Evolutionary conservation across 192 early-diverging fungal genomes (phyloP).

Genomic region (Oehlia diaphana): DNA sequence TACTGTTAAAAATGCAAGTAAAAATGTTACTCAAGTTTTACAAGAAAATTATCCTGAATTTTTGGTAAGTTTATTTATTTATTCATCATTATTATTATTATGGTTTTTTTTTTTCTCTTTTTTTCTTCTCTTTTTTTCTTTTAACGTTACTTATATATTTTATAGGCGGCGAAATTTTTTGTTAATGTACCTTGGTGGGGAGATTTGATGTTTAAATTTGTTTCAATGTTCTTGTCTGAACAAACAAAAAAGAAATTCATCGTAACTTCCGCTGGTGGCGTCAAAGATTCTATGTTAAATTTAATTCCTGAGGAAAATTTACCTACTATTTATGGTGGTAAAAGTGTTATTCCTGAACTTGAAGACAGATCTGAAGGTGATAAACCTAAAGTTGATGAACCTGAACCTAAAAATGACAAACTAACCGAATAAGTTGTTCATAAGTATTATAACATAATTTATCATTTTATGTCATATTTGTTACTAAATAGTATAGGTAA

Average conservation of each 20-base stretch:
- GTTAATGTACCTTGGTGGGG: conserved; percentile 64
- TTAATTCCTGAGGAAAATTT: conserved; percentile 30
- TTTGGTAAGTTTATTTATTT: conserved; percentile 35
- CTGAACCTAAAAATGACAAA: too few relatives aligned
- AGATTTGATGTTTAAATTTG: conserved; percentile 57
- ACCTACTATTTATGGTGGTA: conserved; percentile 30
- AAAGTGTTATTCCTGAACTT: conserved; percentile 15
- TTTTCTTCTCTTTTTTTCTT: neutral
- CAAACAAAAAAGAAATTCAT: conserved; percentile 65
- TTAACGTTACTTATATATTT: neutral
- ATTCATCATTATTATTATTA: neutral
- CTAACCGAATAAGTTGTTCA: too few relatives aligned
- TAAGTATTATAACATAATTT: too few relatives aligned
- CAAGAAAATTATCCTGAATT: conserved; percentile 68
- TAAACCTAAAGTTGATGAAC: too few relatives aligned
- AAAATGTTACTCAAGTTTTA: conserved; percentile 52
- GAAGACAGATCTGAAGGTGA: conserved; percentile 5
- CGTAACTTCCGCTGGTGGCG: conserved; percentile 45
- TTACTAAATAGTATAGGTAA: too few relatives aligned
- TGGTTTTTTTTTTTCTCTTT: conserved; percentile 5
- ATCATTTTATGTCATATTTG: too few relatives aligned
- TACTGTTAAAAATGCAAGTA: conserved; percentile 52
- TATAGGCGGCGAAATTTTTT: conserved; percentile 53
- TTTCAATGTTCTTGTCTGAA: conserved; percentile 55
- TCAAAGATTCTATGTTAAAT: conserved; percentile 14